phyloP scores from a whole-genome alignment of 2,329 filamentous ascomycete species.

The Fulvia fulva region DNA sequence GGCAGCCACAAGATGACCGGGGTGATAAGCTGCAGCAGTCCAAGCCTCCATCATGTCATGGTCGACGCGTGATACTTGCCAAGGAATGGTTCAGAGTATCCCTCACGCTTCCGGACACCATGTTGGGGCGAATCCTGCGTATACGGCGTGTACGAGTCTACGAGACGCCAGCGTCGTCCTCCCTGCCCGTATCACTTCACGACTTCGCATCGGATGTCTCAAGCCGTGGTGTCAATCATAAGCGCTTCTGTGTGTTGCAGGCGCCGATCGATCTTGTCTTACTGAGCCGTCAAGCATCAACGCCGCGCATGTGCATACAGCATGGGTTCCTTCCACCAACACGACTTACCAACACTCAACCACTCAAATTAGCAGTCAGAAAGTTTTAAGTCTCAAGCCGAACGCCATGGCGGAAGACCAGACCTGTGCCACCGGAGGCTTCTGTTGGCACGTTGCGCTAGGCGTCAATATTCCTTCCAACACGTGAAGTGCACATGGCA shows the following conservation, averaged over 20 bases:
- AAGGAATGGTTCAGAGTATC: neutral
- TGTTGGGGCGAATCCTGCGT: neutral
- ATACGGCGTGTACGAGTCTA: neutral
- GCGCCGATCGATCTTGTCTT: neutral
- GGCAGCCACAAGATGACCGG: conserved; percentile 2
- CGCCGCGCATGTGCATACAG: neutral
- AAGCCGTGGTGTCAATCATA: neutral
- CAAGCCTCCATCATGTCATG: conserved; percentile 1
- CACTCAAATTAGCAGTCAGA: neutral
- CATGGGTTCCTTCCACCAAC: neutral
- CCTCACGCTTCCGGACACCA: neutral
- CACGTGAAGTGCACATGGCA: neutral
- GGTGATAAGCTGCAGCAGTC: conserved; percentile 5
- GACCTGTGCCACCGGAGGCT: neutral
- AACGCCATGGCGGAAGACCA: neutral
- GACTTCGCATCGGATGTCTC: neutral
- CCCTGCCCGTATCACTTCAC: neutral
- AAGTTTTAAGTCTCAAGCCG: neutral
- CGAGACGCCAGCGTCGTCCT: neutral
- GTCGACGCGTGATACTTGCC: conserved; percentile 1
- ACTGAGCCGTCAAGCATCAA: neutral
- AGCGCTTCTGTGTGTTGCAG: neutral
- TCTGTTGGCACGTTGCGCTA: neutral
- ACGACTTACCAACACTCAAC: neutral
- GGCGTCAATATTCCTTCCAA: neutral